Evolutionary conservation across 2,329 filamentous ascomycete genomes (phyloP).

Genomic region (Fonsecaea multimorphosa): DNA sequence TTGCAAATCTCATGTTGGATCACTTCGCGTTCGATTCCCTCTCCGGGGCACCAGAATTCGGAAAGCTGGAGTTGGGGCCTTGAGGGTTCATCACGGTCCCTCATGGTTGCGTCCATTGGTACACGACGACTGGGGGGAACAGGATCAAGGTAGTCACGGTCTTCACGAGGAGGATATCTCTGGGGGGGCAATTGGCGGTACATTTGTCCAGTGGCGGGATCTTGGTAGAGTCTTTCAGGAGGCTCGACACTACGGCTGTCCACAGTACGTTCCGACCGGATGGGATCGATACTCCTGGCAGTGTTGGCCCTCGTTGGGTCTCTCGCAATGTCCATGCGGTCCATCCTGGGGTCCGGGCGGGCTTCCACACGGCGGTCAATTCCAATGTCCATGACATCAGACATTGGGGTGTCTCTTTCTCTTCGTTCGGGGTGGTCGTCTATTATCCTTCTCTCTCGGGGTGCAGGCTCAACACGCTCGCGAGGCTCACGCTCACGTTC

Average conservation of each 20-base stretch:
- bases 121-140: slow-evolving; percentile 42
- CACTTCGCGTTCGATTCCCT: slow-evolving; percentile 82
- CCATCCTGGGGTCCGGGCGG: slow-evolving; percentile 17
- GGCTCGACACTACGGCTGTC: slow-evolving; percentile 28
- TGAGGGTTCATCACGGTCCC: slow-evolving; percentile 29
- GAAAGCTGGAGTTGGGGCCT: slow-evolving; percentile 59
- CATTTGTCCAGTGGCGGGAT: slow-evolving; percentile 31
- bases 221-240: slow-evolving; percentile 23
- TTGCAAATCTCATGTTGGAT: slow-evolving; percentile 85
- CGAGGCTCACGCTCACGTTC: slow-evolving; percentile 15
- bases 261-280: slow-evolving; percentile 27
- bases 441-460: slow-evolving; percentile 33
- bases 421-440: slow-evolving; percentile 25
- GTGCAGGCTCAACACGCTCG: slow-evolving; percentile 25
- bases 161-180: slow-evolving; percentile 36
- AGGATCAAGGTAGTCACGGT: slow-evolving; percentile 42
- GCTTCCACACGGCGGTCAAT: slow-evolving; percentile 26
- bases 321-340: slow-evolving; percentile 24
- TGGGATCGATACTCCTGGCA: slow-evolving; percentile 28
- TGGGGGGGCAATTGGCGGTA: slow-evolving; percentile 29
- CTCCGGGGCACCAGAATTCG: slow-evolving; percentile 79
- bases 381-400: slow-evolving; percentile 30
- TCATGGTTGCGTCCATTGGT: slow-evolving; percentile 45
- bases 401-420: slow-evolving; percentile 33
- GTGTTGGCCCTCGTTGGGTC: slow-evolving; percentile 32